Base-by-base conservation (phyloP, 768 basidiomycete genomes). In the Pleurotus sapidus region DNA sequence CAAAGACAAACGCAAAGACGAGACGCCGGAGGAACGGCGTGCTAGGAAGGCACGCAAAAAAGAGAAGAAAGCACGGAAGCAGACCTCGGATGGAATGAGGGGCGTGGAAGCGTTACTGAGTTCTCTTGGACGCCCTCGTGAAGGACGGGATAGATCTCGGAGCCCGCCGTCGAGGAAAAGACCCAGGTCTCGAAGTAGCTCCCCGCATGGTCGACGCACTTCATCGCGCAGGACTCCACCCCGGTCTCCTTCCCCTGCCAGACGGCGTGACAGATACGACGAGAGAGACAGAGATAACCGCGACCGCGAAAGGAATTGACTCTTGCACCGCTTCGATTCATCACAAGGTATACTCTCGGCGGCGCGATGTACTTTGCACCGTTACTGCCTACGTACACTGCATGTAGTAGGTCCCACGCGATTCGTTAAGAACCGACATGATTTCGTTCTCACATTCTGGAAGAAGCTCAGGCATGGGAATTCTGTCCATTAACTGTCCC, bases 11-110 rank as follows among this genome's bases (percentile, higher is more conserved):
- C 84, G 78, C 64, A 87, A 88, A 64, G 80, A 87, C 65, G 89
- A 92, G 68, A 91, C 87, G 3, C 87, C 85, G 4, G 91, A 89
- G 66, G 93, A 93, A 72, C 84, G 87, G 43, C 81, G 77, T 23
- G 87, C 81, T 3, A 74, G 91, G 57, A 95, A 90, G 70, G 89
- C 86, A 46, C 80, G 81, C 58, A 94, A 86, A 71, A 83, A 78
- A 63, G 84, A 83, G 70, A 90, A 83, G 68, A 92, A 82, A 66
- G 73, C 74, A 47, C 77, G 75, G 61, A 87, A 86, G 61, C 66
- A 59, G 25, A 87, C 84, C 63, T 88, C 87, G 15, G 82, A 81
- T 11, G 88, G 80, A 0, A 65, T 88, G 65, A 80, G 74, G 62
- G 89, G 79, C 15, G 88, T 89, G 4, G 86, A 91, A 67, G 80